Evolutionary conservation across 257 asterid genomes (phyloP).

Genomic region (Plantago elongata): DNA sequence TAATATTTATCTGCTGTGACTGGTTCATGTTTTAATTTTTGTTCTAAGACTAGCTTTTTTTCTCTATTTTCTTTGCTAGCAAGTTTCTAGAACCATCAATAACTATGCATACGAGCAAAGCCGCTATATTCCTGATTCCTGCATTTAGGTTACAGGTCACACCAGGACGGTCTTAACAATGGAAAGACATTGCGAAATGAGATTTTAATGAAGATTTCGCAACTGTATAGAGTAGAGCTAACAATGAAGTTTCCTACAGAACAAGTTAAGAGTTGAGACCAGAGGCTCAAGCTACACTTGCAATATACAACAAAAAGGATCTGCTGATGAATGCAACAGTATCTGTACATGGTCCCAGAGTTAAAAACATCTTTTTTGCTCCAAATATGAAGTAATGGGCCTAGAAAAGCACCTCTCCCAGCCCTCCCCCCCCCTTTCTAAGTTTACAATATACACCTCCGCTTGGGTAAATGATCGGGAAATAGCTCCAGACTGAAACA

Average conservation of each 20-base stretch:
- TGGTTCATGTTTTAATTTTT: too few species aligned
- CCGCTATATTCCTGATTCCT: too few species aligned
- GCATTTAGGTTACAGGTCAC: too few species aligned
- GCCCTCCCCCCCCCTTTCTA: conserved; percentile 19
- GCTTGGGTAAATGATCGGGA: conserved; percentile 99
- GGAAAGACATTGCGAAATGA: too few species aligned
- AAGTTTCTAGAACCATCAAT: too few species aligned
- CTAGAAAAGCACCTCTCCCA: conserved; percentile 12
- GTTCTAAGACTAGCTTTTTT: too few species aligned
- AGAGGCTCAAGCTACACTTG: background rate
- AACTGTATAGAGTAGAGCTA: background rate
- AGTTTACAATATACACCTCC: conserved; percentile 57
- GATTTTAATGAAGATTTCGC: background rate
- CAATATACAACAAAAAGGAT: conserved; percentile 25
- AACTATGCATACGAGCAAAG: too few species aligned
- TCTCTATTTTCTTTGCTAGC: too few species aligned
- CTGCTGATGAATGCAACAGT: conserved; percentile 21
- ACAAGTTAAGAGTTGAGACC: background rate
- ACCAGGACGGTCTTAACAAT: too few species aligned
- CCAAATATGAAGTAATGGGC: conserved; percentile 26
- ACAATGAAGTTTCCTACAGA: background rate
- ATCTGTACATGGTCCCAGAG: conserved; percentile 32
- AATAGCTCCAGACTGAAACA: conserved; percentile 40
- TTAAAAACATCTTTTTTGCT: conserved; percentile 16
- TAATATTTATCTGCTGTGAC: too few species aligned